A percentile compares a stretch with the other conserved stretches of the same genome.
These are phyloP conservation scores for Trametes coccinea DNA, from an alignment of 768 basidiomycete species.

Conservation along the genomic window DNA sequence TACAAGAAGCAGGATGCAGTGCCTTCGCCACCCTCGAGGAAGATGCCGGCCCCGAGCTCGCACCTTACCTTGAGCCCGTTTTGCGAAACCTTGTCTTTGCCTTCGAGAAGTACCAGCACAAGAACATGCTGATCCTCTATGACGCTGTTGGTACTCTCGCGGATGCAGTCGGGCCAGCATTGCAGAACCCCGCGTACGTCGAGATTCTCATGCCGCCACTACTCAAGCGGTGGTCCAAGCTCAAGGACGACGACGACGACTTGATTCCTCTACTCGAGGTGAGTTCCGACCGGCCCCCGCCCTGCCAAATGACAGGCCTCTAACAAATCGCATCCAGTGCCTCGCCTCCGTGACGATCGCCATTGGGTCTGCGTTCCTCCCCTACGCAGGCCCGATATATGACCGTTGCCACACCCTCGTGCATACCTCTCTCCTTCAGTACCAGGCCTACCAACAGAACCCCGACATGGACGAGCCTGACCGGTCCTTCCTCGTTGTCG, in stretches of 20 bases:
- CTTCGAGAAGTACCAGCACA: slow-evolving; percentile 98
- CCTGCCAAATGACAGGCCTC: background rate
- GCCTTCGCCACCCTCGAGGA: slow-evolving; percentile 99
- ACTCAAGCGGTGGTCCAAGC: slow-evolving; percentile 83
- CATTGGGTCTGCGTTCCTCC: slow-evolving; percentile 84
- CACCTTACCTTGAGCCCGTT: slow-evolving; percentile 93
- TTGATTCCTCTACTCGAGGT: slow-evolving; percentile 96
- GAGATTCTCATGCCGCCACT: slow-evolving; percentile 97
- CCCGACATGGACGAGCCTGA: slow-evolving; percentile 94
- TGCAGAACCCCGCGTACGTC: slow-evolving; percentile 84
- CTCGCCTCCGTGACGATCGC: slow-evolving; percentile 97
- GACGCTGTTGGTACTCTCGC: slow-evolving; percentile 99
- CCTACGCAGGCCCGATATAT: slow-evolving; percentile 89
- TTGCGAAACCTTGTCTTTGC: slow-evolving; percentile 93
- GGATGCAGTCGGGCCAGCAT: slow-evolving; percentile 88
- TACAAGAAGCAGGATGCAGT: slow-evolving; percentile 98
- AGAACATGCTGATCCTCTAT: slow-evolving; percentile 97
- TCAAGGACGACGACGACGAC: slow-evolving; percentile 90
- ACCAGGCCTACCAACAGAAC: slow-evolving; percentile 86
- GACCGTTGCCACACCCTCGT: slow-evolving; percentile 89
- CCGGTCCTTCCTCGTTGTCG: slow-evolving; percentile 95
- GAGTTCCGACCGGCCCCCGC: slow-evolving; percentile 20
- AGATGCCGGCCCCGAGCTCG: slow-evolving; percentile 87
- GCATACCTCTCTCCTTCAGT: slow-evolving; percentile 77
- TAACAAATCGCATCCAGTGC: slow-evolving; percentile 54